These are phyloP conservation scores for Coriaria nepalensis DNA, from an alignment of 306 rosid species.

Conservation along the genomic window DNA sequence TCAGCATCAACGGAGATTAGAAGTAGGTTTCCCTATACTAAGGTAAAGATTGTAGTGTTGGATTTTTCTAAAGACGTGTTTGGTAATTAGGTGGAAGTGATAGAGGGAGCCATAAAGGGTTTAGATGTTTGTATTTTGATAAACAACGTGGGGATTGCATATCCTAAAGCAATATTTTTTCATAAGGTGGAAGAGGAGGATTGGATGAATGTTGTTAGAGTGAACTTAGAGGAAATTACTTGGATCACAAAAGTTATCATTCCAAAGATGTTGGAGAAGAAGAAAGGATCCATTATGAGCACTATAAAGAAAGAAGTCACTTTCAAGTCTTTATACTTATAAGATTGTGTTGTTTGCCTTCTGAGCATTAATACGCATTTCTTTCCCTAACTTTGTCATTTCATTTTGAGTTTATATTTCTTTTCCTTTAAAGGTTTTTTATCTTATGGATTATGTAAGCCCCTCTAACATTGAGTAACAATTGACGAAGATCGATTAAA, in stretches of 20 bases:
- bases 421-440: too few relatives aligned
- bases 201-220: conserved; percentile 54
- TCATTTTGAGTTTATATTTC: too few relatives aligned
- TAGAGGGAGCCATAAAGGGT: conserved; percentile 23
- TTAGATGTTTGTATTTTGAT: conserved; percentile 40
- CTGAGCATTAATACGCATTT: too few relatives aligned
- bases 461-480: too few relatives aligned
- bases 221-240: conserved; percentile 51
- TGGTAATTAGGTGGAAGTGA: conserved; percentile 6
- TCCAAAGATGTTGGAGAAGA: conserved; percentile 36
- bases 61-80: conserved; percentile 38
- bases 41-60: conserved; percentile 18
- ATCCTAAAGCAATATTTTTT: conserved; percentile 42
- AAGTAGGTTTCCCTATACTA: conserved; percentile 14
- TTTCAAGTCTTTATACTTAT: too few relatives aligned
- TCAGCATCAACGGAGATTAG: conserved; percentile 29
- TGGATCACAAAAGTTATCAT: conserved; percentile 37
- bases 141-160: conserved; percentile 59
- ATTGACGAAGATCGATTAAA: too few relatives aligned
- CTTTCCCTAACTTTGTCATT: too few relatives aligned
- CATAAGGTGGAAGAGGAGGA: conserved; percentile 45
- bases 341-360: too few relatives aligned
- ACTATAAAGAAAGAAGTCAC: too few relatives aligned
- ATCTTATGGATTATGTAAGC: too few relatives aligned
- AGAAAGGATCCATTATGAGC: conserved; percentile 53